Evolutionary conservation across 208 protist species (phyloP).

Genomic region (Leishmania aethiopica): DNA sequence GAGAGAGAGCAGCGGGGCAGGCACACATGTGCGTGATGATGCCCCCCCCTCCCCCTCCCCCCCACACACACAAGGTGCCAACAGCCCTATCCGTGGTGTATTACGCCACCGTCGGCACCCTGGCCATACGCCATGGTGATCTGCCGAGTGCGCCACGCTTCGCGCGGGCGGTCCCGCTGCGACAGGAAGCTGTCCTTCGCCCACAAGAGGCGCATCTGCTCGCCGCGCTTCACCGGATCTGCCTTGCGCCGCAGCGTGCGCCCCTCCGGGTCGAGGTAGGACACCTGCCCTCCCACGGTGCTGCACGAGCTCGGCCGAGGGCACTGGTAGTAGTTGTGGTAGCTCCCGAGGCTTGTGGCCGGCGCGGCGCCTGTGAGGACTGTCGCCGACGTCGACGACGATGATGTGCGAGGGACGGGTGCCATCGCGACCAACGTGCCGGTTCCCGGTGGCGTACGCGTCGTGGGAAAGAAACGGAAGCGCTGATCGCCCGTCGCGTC

Average conservation of each 20-base stretch:
- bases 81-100: not conserved
- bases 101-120: not conserved
- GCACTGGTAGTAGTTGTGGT: conserved; percentile 13
- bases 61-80: no score
- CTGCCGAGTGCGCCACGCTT: conserved; percentile 28
- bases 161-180: conserved; percentile 35
- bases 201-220: conserved; percentile 82
- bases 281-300: conserved; percentile 13
- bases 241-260: conserved; percentile 55
- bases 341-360: conserved; percentile 4
- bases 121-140: conserved; percentile 31
- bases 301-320: not conserved
- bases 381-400: not conserved
- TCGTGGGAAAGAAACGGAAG: conserved; percentile 53
- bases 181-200: conserved; percentile 65
- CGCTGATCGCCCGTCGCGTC: conserved; percentile 73
- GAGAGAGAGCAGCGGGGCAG: not conserved
- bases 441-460: conserved; percentile 16
- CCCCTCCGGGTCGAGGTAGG: conserved; percentile 58
- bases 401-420: not conserved
- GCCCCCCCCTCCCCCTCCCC: no score
- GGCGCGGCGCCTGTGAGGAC: not conserved
- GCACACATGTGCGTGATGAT: not conserved
- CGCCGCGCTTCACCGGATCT: conserved; percentile 71
- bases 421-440: conserved; percentile 6